Evolutionary conservation across 2,329 filamentous ascomycete genomes (phyloP), one percentile per base, ranked within the genome.

Genomic region (Tolypocladium ophioglossoides): DNA sequence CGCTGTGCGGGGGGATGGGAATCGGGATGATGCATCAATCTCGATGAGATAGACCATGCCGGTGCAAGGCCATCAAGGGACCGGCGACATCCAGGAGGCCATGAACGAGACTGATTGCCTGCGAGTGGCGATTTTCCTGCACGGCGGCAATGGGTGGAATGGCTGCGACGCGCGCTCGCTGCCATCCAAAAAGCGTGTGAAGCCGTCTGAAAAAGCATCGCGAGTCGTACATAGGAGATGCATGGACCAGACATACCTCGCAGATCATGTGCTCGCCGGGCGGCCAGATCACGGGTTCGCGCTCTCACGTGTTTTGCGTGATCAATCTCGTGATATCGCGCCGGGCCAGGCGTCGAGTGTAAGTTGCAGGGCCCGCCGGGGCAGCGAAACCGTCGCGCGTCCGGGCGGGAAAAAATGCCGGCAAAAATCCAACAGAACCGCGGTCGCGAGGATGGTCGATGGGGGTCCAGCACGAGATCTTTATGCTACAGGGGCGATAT

Each of bases 321-420:
- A 70, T 69, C 66, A 68, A 74, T 71, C 72, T 75, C 72, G 73
- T 75, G 72, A 75, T 75, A 72, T 74, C 72, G 72, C 71, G 72
- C 62, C 58, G 40, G 41, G 37, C 54, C 38, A 49, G 56, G 50
- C 50, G 60, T 61, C 58, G 56, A 62, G 63, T 59, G 53, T 68
- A 69, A 68, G 67, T 66, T 59, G 59, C 56, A 56, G 56, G 58
- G 58, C 58, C 58, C 56, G 51, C 51, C 44, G 16, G 27, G 41
- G 53, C 57, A 54, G 47, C 57, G 54, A 50, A 55, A 39, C 48
- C 34, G 40, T 53, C 57, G 58, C 62, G 60, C 63, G 56, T 51
- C 53, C 49, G 52, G 32, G 32, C 38, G 55, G 57, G 49, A 54
- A 54, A 54, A 54, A 41, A 46, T 41, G 22, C 52, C 51, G 38